Conservation (phyloP, 2,329 filamentous ascomycete genomes). For the Penicillium hordei region DNA sequence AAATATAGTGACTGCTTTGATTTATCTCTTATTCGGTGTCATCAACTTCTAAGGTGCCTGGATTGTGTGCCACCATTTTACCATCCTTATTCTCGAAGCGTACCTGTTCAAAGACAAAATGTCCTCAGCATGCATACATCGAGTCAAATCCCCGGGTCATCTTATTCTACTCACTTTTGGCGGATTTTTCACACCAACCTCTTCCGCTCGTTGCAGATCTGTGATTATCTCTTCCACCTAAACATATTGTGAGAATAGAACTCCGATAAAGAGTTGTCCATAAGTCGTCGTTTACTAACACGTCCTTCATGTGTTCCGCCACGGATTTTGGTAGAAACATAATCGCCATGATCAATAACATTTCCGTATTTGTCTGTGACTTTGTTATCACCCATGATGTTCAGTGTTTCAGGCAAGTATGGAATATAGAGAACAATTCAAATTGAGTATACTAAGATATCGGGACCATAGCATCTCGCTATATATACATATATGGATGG, state of each 20-base stretch:
- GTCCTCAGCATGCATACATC: neutral
- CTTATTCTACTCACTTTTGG: neutral
- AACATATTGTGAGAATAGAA: no score
- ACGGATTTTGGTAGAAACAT: neutral
- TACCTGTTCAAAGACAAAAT: neutral
- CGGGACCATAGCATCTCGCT: neutral
- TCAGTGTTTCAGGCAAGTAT: neutral
- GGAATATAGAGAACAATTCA: neutral
- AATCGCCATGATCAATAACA: neutral
- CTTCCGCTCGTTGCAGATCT: neutral
- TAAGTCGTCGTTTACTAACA: neutral
- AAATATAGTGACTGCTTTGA: neutral
- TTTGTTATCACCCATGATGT: neutral
- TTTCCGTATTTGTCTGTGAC: neutral
- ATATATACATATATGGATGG: neutral
- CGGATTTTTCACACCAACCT: neutral
- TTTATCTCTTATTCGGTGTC: neutral
- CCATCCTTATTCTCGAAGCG: neutral
- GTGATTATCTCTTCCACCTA: neutral
- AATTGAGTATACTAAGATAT: neutral
- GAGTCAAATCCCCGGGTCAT: neutral
- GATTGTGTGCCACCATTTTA: neutral
- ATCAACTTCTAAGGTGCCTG: neutral
- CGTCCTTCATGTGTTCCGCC: neutral
- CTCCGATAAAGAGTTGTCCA: neutral